These are phyloP conservation scores for Magnusiomyces clavatus DNA, from an alignment of 1,139 yeast genomes.

Conservation along the genomic window DNA sequence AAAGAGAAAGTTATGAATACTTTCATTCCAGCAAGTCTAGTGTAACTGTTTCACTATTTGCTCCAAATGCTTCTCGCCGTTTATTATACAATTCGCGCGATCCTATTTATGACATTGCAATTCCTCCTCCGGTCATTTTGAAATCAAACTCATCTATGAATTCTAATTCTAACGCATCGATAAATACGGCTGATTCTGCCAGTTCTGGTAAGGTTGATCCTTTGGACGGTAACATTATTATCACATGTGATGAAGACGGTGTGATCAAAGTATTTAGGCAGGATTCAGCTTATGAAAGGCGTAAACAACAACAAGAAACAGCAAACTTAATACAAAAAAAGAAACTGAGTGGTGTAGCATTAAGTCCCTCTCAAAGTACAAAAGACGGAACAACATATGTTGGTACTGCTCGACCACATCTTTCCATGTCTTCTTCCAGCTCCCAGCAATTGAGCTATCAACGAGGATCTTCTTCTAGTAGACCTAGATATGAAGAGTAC, in stretches of 20 bases:
- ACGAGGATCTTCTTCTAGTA: too few species aligned
- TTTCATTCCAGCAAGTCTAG: slow-evolving; percentile 72
- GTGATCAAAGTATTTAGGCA: slow-evolving; percentile 69
- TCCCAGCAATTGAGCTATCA: too few species aligned
- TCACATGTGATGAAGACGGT: slow-evolving; percentile 73
- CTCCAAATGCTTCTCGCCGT: slow-evolving; percentile 64
- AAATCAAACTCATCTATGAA: neutral
- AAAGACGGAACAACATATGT: too few species aligned
- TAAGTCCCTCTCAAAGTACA: slow-evolving; percentile 7
- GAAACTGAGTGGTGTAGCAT: slow-evolving; percentile 1
- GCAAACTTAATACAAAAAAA: slow-evolving; percentile 5
- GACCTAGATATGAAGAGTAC: too few species aligned
- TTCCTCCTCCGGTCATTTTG: slow-evolving; percentile 25
- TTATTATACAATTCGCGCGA: slow-evolving; percentile 69
- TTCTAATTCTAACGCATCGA: neutral
- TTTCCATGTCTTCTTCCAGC: too few species aligned
- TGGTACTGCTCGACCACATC: too few species aligned
- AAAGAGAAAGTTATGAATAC: slow-evolving; percentile 39
- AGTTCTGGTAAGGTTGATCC: slow-evolving; percentile 2
- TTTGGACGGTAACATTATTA: slow-evolving; percentile 43
- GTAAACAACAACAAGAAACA: slow-evolving; percentile 17
- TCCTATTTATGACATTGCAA: slow-evolving; percentile 58
- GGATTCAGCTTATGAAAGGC: slow-evolving; percentile 47
- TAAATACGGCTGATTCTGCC: neutral
- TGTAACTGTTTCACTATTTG: slow-evolving; percentile 71